A percentile compares a stretch with the other conserved stretches of the same genome.
Conservation (phyloP, 2,329 filamentous ascomycete genomes). For the Botrytis fragariae region DNA sequence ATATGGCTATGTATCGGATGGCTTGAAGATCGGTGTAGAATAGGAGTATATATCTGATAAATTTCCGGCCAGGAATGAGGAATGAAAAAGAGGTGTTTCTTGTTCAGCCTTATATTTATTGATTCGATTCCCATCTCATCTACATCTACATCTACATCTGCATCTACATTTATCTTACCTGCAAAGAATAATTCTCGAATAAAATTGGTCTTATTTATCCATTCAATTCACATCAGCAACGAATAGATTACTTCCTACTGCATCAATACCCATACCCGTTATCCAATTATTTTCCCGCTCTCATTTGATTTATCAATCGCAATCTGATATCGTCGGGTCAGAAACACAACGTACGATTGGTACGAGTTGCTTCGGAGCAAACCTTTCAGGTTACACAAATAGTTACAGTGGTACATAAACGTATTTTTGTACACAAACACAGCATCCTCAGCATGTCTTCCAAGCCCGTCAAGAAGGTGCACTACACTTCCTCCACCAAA, state of each 20-base stretch:
- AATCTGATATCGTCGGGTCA: neutral
- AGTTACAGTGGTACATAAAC: slow-evolving; percentile 6
- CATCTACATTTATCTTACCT: neutral
- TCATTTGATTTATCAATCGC: slow-evolving; percentile 3
- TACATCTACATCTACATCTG: neutral
- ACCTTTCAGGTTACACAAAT: neutral
- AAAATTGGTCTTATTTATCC: neutral
- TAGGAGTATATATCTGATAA: slow-evolving; percentile 10
- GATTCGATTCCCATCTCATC: neutral
- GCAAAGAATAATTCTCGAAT: slow-evolving; percentile 1
- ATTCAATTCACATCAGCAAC: neutral
- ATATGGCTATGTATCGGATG: neutral
- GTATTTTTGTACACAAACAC: neutral
- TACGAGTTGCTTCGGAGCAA: slow-evolving; percentile 7
- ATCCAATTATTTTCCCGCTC: slow-evolving; percentile 6
- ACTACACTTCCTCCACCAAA: slow-evolving; percentile 17
- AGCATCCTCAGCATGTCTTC: slow-evolving; percentile 10
- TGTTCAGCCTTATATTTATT: slow-evolving; percentile 18
- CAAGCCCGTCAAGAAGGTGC: slow-evolving; percentile 14
- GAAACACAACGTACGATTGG: slow-evolving; percentile 10
- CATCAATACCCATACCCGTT: neutral
- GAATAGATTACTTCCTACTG: slow-evolving; percentile 8
- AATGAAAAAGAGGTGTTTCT: neutral
- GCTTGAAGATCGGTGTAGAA: neutral
- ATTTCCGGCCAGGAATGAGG: slow-evolving; percentile 3